phyloP scores from a whole-genome alignment of 2,329 filamentous ascomycete genomes.

The Alternaria triticina region DNA sequence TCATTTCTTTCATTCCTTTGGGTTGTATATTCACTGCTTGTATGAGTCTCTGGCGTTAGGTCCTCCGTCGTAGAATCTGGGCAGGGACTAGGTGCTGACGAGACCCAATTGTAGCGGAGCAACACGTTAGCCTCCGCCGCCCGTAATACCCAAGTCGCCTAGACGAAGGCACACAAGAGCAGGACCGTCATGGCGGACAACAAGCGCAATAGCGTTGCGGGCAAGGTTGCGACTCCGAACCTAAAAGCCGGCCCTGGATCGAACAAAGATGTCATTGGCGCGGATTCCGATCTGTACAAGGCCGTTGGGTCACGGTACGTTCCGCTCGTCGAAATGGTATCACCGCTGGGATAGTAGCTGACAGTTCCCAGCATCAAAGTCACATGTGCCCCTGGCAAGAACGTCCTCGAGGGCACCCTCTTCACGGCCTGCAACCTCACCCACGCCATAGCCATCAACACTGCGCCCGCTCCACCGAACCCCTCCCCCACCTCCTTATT shows the following conservation, averaged over 20 bases:
- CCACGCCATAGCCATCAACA: slow-evolving; percentile 67
- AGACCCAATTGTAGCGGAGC: slow-evolving; percentile 11
- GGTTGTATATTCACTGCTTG: slow-evolving; percentile 42
- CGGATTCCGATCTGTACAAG: slow-evolving; percentile 63
- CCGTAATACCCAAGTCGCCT: slow-evolving; percentile 49
- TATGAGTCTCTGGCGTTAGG: slow-evolving; percentile 43
- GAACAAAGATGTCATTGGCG: slow-evolving; percentile 54
- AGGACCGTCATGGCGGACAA: slow-evolving; percentile 64
- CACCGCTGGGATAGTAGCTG: slow-evolving; percentile 5
- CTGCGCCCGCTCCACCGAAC: slow-evolving; percentile 53
- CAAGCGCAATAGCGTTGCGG: slow-evolving; percentile 63
- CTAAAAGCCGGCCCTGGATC: slow-evolving; percentile 51
- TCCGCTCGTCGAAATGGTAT: not conserved
- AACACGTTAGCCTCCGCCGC: slow-evolving; percentile 8
- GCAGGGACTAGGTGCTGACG: slow-evolving; percentile 18
- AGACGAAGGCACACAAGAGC: slow-evolving; percentile 48
- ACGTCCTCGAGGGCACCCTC: slow-evolving; percentile 65
- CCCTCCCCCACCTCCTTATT: slow-evolving; percentile 49
- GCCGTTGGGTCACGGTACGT: slow-evolving; percentile 67
- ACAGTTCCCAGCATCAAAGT: slow-evolving; percentile 60
- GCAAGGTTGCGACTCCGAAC: slow-evolving; percentile 59
- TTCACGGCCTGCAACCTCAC: slow-evolving; percentile 67
- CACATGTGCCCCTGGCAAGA: slow-evolving; percentile 59
- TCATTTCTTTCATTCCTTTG: slow-evolving; percentile 52
- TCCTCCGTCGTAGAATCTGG: slow-evolving; percentile 30